Conservation (phyloP, 2,329 filamentous ascomycete genomes). For the Colletotrichum lentis region DNA sequence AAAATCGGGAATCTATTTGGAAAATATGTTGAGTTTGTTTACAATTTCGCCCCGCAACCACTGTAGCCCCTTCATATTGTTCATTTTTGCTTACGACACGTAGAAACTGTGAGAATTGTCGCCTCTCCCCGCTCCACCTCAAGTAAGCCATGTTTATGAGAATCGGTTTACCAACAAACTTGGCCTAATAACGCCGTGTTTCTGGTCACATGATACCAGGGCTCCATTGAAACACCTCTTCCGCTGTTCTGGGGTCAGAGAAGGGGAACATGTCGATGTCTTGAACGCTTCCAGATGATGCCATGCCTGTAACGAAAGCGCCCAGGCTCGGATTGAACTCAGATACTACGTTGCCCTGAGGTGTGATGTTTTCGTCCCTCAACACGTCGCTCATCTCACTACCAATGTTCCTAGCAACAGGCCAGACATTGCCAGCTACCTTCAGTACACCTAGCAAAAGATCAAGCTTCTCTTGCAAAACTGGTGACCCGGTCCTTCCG, state of each 20-base stretch:
- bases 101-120: background rate
- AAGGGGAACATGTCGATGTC: constrained; percentile 11
- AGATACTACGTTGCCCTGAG: background rate
- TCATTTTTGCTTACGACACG: background rate
- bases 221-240: constrained; percentile 28
- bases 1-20: background rate
- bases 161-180: background rate
- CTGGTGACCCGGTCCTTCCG: constrained; percentile 44
- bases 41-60: background rate
- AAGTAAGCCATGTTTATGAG: too few species aligned
- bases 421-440: constrained; percentile 47
- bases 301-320: constrained; percentile 24
- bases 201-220: constrained; percentile 7
- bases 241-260: constrained; percentile 11
- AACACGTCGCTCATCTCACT: constrained; percentile 27
- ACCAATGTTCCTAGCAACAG: constrained; percentile 44
- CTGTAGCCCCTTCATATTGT: background rate
- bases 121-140: background rate
- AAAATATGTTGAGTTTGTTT: background rate
- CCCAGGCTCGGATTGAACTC: constrained; percentile 12
- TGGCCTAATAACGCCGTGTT: background rate
- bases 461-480: constrained; percentile 46
- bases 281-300: constrained; percentile 1
- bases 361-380: constrained; percentile 7
- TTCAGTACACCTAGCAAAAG: constrained; percentile 45